A percentile compares a stretch with the other conserved stretches of the same genome.
Conservation (phyloP, 2,329 filamentous ascomycete species). For the Saccharata proteae region DNA sequence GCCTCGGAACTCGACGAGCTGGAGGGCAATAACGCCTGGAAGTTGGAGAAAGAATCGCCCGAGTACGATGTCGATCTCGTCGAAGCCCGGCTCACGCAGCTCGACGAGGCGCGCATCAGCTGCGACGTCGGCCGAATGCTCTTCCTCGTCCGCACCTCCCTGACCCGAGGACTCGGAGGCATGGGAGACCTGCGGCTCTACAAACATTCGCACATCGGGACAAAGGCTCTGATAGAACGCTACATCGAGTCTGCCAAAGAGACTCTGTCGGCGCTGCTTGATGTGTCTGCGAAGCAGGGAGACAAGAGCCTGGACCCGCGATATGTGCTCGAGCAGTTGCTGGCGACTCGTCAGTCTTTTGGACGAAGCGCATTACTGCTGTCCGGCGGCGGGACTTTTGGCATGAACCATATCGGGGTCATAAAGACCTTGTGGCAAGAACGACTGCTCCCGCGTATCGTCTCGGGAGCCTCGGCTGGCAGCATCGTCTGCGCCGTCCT, state of each 20-base stretch:
- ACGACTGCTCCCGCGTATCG: constrained; percentile 67
- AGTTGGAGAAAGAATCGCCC: constrained; percentile 50
- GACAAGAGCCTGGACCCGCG: constrained; percentile 43
- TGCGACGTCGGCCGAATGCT: constrained; percentile 68
- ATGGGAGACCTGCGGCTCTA: constrained; percentile 80
- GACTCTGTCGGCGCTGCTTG: constrained; percentile 61
- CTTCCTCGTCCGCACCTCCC: constrained; percentile 64
- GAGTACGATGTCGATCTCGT: constrained; percentile 65
- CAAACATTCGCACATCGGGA: constrained; percentile 72
- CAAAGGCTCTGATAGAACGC: constrained; percentile 73
- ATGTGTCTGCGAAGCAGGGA: constrained; percentile 41
- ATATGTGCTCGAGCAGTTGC: constrained; percentile 53
- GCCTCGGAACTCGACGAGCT: constrained; percentile 67
- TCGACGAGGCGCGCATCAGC: constrained; percentile 61
- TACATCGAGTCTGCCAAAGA: constrained; percentile 72
- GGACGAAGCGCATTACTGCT: constrained; percentile 73
- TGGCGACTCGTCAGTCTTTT: constrained; percentile 65
- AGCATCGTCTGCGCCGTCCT: constrained; percentile 76
- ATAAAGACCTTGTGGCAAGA: constrained; percentile 68
- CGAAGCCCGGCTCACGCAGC: constrained; percentile 53
- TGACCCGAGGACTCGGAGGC: constrained; percentile 70
- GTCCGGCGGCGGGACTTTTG: constrained; percentile 79
- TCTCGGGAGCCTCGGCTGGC: constrained; percentile 77
- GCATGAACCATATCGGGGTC: constrained; percentile 86
- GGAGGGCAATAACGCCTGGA: constrained; percentile 75